Evolutionary conservation across 1,139 yeast species (phyloP).

Genomic region (Zygosaccharomyces pseudobailii): DNA sequence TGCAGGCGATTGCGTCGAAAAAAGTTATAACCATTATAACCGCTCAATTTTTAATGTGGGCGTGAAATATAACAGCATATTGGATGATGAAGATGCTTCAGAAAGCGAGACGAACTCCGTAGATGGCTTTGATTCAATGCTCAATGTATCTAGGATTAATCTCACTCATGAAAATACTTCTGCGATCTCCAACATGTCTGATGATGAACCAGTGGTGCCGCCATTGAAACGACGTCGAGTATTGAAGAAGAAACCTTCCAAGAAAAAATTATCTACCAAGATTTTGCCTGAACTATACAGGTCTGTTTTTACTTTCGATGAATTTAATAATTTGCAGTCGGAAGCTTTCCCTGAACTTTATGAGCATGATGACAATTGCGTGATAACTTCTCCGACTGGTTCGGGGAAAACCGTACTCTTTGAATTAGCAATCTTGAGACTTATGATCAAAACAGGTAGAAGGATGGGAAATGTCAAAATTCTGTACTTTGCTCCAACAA

Average conservation of each 20-base stretch:
- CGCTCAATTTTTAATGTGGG: constrained; percentile 21
- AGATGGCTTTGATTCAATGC: neutral
- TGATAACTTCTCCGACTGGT: constrained; percentile 53
- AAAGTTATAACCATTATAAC: constrained; percentile 5
- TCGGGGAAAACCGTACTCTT: constrained; percentile 54
- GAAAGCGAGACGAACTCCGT: constrained; percentile 1
- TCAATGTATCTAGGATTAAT: neutral
- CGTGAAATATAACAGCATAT: constrained; percentile 19
- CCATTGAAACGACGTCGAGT: constrained; percentile 5
- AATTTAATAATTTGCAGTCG: constrained; percentile 50
- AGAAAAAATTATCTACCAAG: constrained; percentile 4
- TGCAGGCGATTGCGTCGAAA: neutral
- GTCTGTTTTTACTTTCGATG: constrained; percentile 35
- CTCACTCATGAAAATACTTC: neutral
- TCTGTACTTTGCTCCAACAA: constrained; percentile 52
- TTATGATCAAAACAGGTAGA: constrained; percentile 26
- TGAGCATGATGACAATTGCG: constrained; percentile 38
- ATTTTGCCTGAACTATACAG: constrained; percentile 32
- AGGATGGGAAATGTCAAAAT: constrained; percentile 34
- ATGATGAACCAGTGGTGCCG: neutral
- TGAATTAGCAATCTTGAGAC: constrained; percentile 46
- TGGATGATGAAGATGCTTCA: constrained; percentile 21
- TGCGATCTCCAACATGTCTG: neutral
- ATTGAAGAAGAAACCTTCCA: constrained; percentile 2
- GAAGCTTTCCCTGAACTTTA: constrained; percentile 39